A percentile compares a stretch with the other conserved stretches of the same genome.
Conservation (phyloP, 202 grass and related monocot genomes). For the Carex sylvatica region DNA sequence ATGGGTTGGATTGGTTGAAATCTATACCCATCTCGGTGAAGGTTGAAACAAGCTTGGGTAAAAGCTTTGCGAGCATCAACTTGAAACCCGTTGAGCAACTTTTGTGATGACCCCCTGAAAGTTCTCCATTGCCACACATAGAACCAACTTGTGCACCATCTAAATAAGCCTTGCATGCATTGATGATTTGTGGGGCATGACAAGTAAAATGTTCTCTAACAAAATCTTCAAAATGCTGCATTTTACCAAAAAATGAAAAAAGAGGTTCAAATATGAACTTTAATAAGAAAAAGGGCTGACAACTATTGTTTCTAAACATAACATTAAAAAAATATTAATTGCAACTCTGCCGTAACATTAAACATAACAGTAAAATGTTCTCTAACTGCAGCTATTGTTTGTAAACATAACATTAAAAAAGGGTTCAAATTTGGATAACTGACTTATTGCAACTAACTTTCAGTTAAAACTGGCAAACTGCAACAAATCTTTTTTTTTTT, state of each 20-base stretch:
- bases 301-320: not conserved
- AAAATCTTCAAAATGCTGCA: constrained; percentile 85
- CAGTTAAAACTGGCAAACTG: not conserved
- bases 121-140: constrained; percentile 15
- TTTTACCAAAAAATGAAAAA: constrained; percentile 15
- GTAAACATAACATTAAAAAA: not conserved
- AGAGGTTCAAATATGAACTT: not conserved
- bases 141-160: constrained; percentile 55
- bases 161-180: constrained; percentile 70
- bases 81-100: constrained; percentile 81
- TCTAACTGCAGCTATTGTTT: not conserved
- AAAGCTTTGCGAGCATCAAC: constrained; percentile 77
- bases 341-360: not conserved
- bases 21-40: constrained; percentile 56
- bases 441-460: not conserved
- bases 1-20: constrained; percentile 27
- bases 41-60: constrained; percentile 51
- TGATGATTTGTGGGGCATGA: constrained; percentile 40
- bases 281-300: not conserved
- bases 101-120: constrained; percentile 41
- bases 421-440: not conserved
- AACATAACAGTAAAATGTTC: too few species aligned
- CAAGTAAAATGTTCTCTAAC: constrained; percentile 76
- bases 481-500: not conserved
- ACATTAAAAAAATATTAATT: not conserved